Conservation (phyloP, 768 basidiomycete species). For the Russula sp. region DNA sequence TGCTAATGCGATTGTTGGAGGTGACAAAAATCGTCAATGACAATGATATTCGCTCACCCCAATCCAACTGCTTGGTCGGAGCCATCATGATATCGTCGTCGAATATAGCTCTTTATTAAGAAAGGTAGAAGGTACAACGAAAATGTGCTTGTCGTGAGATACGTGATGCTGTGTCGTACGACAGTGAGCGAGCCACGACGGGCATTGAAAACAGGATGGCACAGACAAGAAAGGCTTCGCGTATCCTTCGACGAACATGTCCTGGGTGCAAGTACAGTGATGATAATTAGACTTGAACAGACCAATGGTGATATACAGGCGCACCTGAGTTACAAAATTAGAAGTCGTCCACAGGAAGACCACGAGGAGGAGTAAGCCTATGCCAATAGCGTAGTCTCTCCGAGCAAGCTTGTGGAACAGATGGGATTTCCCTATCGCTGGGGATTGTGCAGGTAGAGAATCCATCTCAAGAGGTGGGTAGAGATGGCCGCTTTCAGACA, state of each 20-base stretch:
- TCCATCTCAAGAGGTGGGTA: conserved; percentile 28
- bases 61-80: background rate
- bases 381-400: conserved; percentile 54
- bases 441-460: conserved; percentile 3
- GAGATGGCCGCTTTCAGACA: conserved; percentile 9
- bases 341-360: conserved; percentile 86
- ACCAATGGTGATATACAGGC: background rate
- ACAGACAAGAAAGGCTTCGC: conserved; percentile 86
- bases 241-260: conserved; percentile 62
- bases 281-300: background rate
- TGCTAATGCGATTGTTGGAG: conserved; percentile 23
- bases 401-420: conserved; percentile 18
- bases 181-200: conserved; percentile 10
- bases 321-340: conserved; percentile 83
- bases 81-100: conserved; percentile 8
- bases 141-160: conserved; percentile 90
- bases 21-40: background rate
- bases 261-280: conserved; percentile 33
- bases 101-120: conserved; percentile 39
- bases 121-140: conserved; percentile 73
- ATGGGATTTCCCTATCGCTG: conserved; percentile 7
- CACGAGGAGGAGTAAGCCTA: conserved; percentile 67
- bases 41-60: conserved; percentile 10
- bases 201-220: conserved; percentile 10
- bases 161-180: conserved; percentile 61